phyloP scores from a whole-genome alignment of 257 asterid species.

The Asclepias syriaca region DNA sequence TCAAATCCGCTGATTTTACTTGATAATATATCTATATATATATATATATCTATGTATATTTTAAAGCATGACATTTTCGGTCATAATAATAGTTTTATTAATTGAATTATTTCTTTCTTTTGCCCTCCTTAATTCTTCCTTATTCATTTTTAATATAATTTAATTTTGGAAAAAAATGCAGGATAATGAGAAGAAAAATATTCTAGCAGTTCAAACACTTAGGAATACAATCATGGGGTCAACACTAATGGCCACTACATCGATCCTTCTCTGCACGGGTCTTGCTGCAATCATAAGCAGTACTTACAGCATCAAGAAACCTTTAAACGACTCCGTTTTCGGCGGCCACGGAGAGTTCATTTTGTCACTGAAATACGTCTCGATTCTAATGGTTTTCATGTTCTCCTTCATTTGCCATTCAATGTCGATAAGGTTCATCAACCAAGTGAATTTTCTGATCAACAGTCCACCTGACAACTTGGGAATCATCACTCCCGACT shows the following conservation, averaged over 20 bases:
- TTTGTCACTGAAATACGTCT: constrained; percentile 71
- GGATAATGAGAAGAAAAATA: constrained; percentile 95
- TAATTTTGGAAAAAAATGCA: constrained; percentile 13
- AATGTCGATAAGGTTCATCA: constrained; percentile 68
- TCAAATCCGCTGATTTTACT: too few relatives aligned
- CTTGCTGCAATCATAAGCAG: constrained; percentile 93
- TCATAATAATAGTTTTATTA: too few relatives aligned
- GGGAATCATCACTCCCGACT: constrained; percentile 48
- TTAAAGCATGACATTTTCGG: too few relatives aligned
- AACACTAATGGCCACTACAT: constrained; percentile 90
- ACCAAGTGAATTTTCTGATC: constrained; percentile 82
- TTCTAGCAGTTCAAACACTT: constrained; percentile 79
- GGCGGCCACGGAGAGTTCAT: constrained; percentile 96
- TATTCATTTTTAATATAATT: background rate
- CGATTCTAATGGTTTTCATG: constrained; percentile 57
- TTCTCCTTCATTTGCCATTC: constrained; percentile 82
- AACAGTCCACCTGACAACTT: constrained; percentile 54
- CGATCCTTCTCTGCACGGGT: constrained; percentile 75
- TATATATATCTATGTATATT: too few relatives aligned
- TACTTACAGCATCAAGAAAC: constrained; percentile 81
- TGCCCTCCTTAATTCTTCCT: background rate
- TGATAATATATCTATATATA: too few relatives aligned
- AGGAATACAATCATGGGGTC: constrained; percentile 90
- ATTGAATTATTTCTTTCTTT: too few relatives aligned
- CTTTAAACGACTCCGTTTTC: constrained; percentile 62